Percentiles rank a stretch among this genome's conserved stretches.
These are phyloP conservation scores for Isatis tinctoria DNA, from an alignment of 345 rosid genomes.

Conservation along the genomic window DNA sequence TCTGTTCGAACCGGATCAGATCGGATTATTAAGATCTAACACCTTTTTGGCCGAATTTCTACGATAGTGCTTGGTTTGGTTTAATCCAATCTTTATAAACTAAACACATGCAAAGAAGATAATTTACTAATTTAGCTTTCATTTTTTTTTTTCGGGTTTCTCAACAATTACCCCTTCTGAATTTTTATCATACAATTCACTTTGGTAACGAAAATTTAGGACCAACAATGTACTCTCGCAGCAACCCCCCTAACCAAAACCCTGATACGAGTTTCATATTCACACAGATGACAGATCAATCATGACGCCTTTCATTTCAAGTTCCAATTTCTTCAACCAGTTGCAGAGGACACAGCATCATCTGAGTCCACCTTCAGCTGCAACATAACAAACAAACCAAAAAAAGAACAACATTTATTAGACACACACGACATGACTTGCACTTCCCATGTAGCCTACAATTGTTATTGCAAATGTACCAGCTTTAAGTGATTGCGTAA, in stretches of 20 bases:
- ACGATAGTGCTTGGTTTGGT: no score
- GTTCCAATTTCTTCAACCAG: conserved; percentile 5
- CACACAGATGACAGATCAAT: conserved; percentile 14
- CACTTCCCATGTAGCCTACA: neutral
- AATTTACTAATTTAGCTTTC: neutral
- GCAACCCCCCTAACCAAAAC: neutral
- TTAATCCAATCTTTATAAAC: no score
- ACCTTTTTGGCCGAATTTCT: no score
- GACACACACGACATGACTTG: neutral
- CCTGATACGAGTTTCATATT: neutral
- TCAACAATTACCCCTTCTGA: neutral
- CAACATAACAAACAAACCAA: conserved; percentile 13
- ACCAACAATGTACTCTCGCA: neutral
- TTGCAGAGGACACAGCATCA: conserved; percentile 44
- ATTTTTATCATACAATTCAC: neutral
- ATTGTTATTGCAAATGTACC: conserved; percentile 36
- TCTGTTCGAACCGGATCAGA: neutral
- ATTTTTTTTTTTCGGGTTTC: neutral
- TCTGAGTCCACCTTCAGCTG: conserved; percentile 82
- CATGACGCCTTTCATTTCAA: neutral
- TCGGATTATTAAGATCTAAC: neutral
- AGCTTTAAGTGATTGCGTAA: conserved; percentile 72
- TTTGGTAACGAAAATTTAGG: neutral
- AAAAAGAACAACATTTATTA: neutral
- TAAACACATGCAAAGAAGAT: no score